Base-by-base conservation (phyloP, 352 stramenopile genomes). In the Globisporangium parvum region DNA sequence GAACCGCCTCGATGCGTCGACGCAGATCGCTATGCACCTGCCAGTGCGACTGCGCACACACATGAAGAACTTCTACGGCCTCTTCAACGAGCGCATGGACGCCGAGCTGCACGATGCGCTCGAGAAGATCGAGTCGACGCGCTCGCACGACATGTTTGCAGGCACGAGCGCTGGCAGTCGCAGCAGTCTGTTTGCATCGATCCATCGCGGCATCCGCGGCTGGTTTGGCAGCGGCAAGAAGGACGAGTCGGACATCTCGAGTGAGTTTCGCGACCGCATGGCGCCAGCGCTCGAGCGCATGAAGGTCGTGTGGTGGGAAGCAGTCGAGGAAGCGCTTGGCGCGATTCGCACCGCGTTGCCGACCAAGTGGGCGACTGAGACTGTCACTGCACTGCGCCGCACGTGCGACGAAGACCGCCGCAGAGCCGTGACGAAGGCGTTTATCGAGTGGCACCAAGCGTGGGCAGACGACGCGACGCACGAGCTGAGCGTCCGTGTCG, bases 251-350 rank as follows among this genome's bases (percentile, higher is more conserved):
- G 45, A 26, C 21, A 53, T 53, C 33, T 53, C 53, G 14, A 47
- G 60, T 2, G 20, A n/a, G 3, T 70, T 70, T 45, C 28, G 44
- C 31, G 1, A 51, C 44, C 17, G 45, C 2, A 53, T 69, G 26
- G 50, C 52, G 11, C 50, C 57, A 31, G 21, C 63, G 1, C 49
- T 77, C 51, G 28, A 6, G 17, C 8, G 23, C 0, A 39, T 80
- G 51, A 63, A 53, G 18, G 39, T 41, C 6, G 67, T 70, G 33
- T 80, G 71, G 68, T 64, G 60, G 52, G 50, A 63, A 53, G 61
- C 57, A 8, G 45, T 78, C 24, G 53, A 75, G 47, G 65, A 51
- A 37, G 40, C 42, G 1, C 31, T 75, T 50, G 58, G 51, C n/a
- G 59, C 47, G 6, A 63, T 21, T n/a, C 70, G 31, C 59, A 53